A percentile compares a stretch with the other conserved stretches of the same genome.
These are phyloP conservation scores for Sporobolomyces roseus DNA, from an alignment of 768 basidiomycete species.

Conservation along the genomic window DNA sequence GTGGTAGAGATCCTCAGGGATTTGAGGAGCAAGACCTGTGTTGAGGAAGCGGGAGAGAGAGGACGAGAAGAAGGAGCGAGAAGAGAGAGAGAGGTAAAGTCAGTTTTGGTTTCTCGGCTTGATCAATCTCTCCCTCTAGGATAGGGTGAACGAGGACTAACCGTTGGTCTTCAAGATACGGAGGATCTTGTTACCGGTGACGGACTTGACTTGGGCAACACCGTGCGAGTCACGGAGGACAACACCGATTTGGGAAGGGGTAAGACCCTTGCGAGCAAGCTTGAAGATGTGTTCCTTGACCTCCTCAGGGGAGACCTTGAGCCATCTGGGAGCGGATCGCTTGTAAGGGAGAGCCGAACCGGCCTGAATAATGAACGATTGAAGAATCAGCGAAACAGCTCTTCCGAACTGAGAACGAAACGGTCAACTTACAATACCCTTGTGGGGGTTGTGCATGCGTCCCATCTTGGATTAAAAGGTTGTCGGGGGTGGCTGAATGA, in stretches of 20 bases:
- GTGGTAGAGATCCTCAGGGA: conserved; percentile 64
- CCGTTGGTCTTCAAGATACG: conserved; percentile 93
- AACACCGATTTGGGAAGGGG: conserved; percentile 97
- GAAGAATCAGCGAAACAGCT: background rate
- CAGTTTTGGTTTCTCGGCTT: too few species aligned
- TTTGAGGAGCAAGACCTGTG: conserved; percentile 86
- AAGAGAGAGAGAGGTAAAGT: background rate
- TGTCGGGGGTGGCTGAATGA: conserved; percentile 24
- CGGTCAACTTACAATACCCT: conserved; percentile 81
- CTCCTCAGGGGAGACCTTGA: conserved; percentile 92
- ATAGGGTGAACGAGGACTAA: conserved; percentile 52
- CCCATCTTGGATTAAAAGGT: conserved; percentile 39
- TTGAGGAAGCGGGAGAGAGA: conserved; percentile 19
- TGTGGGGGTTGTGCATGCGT: conserved; percentile 84
- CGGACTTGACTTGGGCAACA: conserved; percentile 94
- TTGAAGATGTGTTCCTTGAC: conserved; percentile 85
- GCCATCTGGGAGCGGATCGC: conserved; percentile 89
- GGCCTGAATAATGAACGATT: conserved; percentile 50
- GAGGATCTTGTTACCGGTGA: conserved; percentile 99
- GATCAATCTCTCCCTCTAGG: too few species aligned
- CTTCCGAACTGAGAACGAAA: background rate
- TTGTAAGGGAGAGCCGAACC: conserved; percentile 98
- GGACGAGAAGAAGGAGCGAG: conserved; percentile 13
- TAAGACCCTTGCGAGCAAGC: conserved; percentile 94
- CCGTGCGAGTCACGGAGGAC: conserved; percentile 96